Base-by-base conservation (phyloP, 805 yeast genomes). In the Scheffersomyces amazonensis region DNA sequence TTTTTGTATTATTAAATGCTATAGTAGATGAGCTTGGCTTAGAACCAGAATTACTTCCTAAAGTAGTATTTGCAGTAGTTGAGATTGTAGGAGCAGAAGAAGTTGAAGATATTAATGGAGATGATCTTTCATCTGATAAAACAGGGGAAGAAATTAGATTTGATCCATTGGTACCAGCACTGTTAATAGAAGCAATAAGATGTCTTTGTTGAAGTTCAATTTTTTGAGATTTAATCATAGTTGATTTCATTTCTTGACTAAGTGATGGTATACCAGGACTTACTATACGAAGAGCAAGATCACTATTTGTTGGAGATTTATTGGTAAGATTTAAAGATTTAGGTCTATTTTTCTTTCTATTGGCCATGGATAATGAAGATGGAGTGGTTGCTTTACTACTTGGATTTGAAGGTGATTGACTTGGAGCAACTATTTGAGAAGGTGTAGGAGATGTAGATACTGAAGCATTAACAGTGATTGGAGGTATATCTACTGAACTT, bases 121-220 rank as follows among this genome's bases (percentile, higher is more conserved):
- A 24, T 9, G 28, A 24, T 27, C 12, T 27, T 15, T 27, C 30
- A 13, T 27, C 30, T 4, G 30, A 15, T 5, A 15, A 27, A 7
- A 9, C 9, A 5, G 30, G 11, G 5, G 30, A 27, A 5, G 17
- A 13, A 13, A 13, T 5, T 10, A 6, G 5, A 7, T 5, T 5
- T 9, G 27, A 9, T 10, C 5, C 5, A 24, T 13, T 24, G 7
- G 17, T 15, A 15, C 6, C 10, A 9, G 27, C 8, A n/a, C 28
- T 24, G 5, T n/a, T 24, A 24, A 24, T 50, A 18, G 62, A 53
- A 6, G 67, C 67, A 22, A 64, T 64, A 25, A 64, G 41, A 34
- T 43, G 39, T 7, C 49, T 42, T 44, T 64, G 69, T 39, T 63
- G 69, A 28, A 52, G 53, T 37, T 63, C 62, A 19, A 64, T 64